Percentiles rank a stretch among this genome's conserved stretches.
Evolutionary conservation across 1,284 basidiomycete species (phyloP).

Genomic region (Pseudozyma sp.): DNA sequence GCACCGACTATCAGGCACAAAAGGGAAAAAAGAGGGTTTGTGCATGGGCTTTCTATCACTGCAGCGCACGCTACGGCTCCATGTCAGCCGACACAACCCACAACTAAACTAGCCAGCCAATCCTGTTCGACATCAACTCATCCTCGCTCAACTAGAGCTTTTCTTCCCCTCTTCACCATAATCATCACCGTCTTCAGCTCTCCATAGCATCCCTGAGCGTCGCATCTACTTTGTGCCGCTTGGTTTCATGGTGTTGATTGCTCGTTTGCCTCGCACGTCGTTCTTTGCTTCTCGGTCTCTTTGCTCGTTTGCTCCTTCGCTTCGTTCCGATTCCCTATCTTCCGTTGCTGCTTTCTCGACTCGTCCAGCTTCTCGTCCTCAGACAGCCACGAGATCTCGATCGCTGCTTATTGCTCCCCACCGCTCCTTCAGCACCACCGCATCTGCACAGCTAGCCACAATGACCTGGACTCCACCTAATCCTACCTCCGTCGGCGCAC

Average conservation of each 20-base stretch:
- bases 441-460: conserved; percentile 7
- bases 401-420: neutral
- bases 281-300: conserved; percentile 22
- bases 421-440: neutral
- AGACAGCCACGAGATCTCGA: neutral
- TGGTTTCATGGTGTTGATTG: conserved; percentile 30
- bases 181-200: conserved; percentile 1
- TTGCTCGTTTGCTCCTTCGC: conserved; percentile 37
- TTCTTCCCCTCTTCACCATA: neutral
- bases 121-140: neutral
- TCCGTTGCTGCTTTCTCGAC: conserved; percentile 7
- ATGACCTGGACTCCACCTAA: conserved; percentile 62
- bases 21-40: neutral
- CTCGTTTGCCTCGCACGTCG: conserved; percentile 9
- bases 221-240: conserved; percentile 4
- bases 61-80: conserved; percentile 16
- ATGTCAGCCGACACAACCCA: conserved; percentile 29
- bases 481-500: conserved; percentile 58
- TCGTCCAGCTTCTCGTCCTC: neutral
- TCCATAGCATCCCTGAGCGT: conserved; percentile 16
- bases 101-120: neutral
- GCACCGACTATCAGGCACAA: conserved; percentile 1
- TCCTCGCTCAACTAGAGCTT: neutral
- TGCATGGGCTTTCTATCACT: neutral
- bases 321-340: conserved; percentile 14